Percentiles rank a stretch among this genome's conserved stretches.
These are phyloP conservation scores for Adansonia rubrostipa DNA, from an alignment of 441 rosid species.

Conservation along the genomic window DNA sequence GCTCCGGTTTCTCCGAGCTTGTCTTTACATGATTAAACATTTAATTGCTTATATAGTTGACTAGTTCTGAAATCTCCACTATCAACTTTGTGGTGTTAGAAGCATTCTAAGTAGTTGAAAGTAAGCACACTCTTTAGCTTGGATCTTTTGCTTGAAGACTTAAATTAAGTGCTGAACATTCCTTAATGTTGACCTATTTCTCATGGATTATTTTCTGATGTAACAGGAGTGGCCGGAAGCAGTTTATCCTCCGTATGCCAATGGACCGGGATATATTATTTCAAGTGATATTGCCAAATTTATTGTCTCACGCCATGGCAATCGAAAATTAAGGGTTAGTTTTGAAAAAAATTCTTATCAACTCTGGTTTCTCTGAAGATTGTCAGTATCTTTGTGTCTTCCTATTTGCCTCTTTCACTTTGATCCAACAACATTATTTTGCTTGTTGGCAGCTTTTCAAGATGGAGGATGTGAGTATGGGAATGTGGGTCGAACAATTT, in stretches of 20 bases:
- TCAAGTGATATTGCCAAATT: slow-evolving; percentile 76
- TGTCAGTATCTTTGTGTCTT: slow-evolving; percentile 14
- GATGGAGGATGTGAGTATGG: slow-evolving; percentile 99
- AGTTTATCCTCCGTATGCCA: slow-evolving; percentile 95
- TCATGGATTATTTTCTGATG: slow-evolving; percentile 23
- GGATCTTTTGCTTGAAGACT: not conserved
- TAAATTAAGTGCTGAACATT: not conserved
- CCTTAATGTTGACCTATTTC: slow-evolving; percentile 7
- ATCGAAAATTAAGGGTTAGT: slow-evolving; percentile 72
- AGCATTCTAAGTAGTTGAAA: not conserved
- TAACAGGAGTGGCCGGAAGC: slow-evolving; percentile 96
- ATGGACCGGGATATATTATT: slow-evolving; percentile 93
- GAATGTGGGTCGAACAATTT: slow-evolving; percentile 94
- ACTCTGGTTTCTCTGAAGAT: slow-evolving; percentile 2
- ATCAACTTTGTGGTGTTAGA: not conserved
- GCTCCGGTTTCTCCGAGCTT: not conserved
- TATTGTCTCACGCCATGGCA: slow-evolving; percentile 57
- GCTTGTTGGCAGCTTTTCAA: slow-evolving; percentile 70
- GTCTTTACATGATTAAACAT: no score
- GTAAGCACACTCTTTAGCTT: not conserved
- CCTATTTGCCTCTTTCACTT: not conserved
- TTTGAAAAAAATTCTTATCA: not conserved
- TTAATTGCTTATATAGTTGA: no score
- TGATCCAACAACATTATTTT: not conserved
- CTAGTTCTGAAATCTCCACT: not conserved